Percentiles rank a stretch among this genome's conserved stretches.
Conservation (phyloP, 176 grass and related monocot genomes). For the Cymbopogon citratus region DNA sequence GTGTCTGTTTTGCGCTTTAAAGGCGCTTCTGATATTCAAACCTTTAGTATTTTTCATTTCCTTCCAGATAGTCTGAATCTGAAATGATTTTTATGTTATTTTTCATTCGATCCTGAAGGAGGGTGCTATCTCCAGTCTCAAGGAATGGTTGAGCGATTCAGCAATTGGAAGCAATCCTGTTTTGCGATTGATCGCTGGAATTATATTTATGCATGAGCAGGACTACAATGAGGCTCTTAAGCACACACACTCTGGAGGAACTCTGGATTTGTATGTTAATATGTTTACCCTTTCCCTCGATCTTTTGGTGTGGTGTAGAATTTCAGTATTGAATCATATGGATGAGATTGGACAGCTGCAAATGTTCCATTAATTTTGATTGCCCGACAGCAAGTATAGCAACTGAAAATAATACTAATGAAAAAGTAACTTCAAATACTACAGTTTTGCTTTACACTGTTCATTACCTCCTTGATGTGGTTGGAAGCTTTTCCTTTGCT, state of each 20-base stretch:
- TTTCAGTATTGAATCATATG: background rate
- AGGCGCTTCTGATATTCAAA: background rate
- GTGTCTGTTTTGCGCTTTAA: background rate
- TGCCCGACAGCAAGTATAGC: background rate
- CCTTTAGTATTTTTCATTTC: background rate
- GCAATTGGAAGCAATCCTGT: constrained; percentile 62
- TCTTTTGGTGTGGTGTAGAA: constrained; percentile 5
- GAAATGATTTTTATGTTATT: constrained; percentile 18
- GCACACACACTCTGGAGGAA: constrained; percentile 72
- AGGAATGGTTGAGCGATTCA: constrained; percentile 67
- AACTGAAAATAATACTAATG: background rate
- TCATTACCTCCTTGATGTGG: background rate
- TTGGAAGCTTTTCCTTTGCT: background rate
- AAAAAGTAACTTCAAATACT: background rate
- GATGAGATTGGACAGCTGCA: background rate
- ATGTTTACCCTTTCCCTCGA: background rate
- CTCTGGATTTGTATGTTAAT: constrained; percentile 47
- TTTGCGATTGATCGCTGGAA: constrained; percentile 56
- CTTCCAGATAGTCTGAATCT: background rate
- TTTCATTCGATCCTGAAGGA: constrained; percentile 41
- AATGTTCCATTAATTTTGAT: background rate
- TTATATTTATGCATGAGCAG: constrained; percentile 71
- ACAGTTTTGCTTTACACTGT: background rate
- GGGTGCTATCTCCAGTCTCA: constrained; percentile 51
- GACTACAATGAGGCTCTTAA: constrained; percentile 67